A percentile compares a stretch with the other conserved stretches of the same genome.
These are phyloP conservation scores for Hanseniaspora clermontiae DNA, from an alignment of 805 yeast genomes.

Conservation along the genomic window DNA sequence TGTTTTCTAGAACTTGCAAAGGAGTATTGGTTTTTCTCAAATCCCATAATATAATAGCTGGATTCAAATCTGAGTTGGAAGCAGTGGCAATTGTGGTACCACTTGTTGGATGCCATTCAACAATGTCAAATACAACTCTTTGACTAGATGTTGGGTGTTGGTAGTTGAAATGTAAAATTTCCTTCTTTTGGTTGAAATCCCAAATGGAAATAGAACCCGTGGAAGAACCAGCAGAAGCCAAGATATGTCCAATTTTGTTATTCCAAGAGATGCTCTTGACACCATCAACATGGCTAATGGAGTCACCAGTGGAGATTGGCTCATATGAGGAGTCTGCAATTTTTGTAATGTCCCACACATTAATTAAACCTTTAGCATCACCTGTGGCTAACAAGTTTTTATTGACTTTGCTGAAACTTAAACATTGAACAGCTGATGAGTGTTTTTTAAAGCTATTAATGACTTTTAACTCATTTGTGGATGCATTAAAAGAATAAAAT, in stretches of 20 bases:
- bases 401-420: conserved; percentile 68
- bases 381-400: conserved; percentile 68
- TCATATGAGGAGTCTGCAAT: conserved; percentile 33
- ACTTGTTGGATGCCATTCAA: conserved; percentile 89
- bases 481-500: conserved; percentile 50
- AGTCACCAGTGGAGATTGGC: conserved; percentile 56
- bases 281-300: conserved; percentile 71
- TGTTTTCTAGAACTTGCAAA: conserved; percentile 41
- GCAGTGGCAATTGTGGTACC: conserved; percentile 83
- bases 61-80: conserved; percentile 64
- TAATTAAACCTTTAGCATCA: conserved; percentile 78
- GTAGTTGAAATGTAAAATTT: conserved; percentile 74
- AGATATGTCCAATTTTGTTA: conserved; percentile 63
- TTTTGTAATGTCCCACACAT: conserved; percentile 75
- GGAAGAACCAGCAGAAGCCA: conserved; percentile 70
- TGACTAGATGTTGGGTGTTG: conserved; percentile 37
- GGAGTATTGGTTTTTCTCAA: conserved; percentile 90
- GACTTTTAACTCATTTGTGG: conserved; percentile 27
- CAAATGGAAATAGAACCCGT: conserved; percentile 82
- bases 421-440: conserved; percentile 53
- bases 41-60: conserved; percentile 84
- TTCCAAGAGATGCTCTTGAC: conserved; percentile 83
- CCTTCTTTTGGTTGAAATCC: conserved; percentile 81
- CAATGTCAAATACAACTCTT: conserved; percentile 62
- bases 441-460: conserved; percentile 43